Evolutionary conservation across 495 filamentous ascomycete genomes (phyloP), one percentile per base, ranked within the genome.

Genomic region (Chlorociboria aeruginascens): DNA sequence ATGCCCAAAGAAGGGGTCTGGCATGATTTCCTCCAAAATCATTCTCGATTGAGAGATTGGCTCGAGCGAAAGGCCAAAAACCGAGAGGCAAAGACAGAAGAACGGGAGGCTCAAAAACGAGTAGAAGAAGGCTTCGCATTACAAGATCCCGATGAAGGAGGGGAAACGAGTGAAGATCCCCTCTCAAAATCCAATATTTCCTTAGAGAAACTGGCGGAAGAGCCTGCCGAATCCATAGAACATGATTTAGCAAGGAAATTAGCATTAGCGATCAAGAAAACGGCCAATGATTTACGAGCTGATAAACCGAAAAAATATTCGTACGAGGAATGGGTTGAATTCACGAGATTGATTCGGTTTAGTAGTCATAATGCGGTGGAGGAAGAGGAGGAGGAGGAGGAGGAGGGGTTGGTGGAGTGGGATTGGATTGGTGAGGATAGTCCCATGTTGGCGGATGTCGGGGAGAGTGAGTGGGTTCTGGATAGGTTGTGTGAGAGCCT

Each of bases 271-370:
- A 68, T 85, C 29, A 70, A 76, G n/a, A 67, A 69, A 7, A 64
- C 84, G 17, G 76, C 80, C 25, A 69, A 71, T n/a, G 75, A 85
- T 55, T 50, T 83, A 6, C 54, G 69, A 3, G 61, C 54, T 1
- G 58, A 54, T 2, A 69, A 71, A 3, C 68, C 70, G 0, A 79
- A 73, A 53, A 68, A 74, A 51, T 89, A 86, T 55, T 67, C 66
- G n/a, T 89, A 83, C 56, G 64, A 76, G 3, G 80, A 88, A 57
- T 89, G 85, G 85, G 70, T 71, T 17, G 75, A 77, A 48, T 89
- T 77, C 55, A 72, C 85, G 1, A 54, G 60, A 34, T 48, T 69
- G 29, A 61, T 70, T 10, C 56, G 60, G 20, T 70, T 69, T 39
- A 59, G 55, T 50, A 32, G 33, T 20, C 41, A 45, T 32, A 50